Conservation (phyloP, 2,329 filamentous ascomycete species). For the Aspergillus pseudotamarii region DNA sequence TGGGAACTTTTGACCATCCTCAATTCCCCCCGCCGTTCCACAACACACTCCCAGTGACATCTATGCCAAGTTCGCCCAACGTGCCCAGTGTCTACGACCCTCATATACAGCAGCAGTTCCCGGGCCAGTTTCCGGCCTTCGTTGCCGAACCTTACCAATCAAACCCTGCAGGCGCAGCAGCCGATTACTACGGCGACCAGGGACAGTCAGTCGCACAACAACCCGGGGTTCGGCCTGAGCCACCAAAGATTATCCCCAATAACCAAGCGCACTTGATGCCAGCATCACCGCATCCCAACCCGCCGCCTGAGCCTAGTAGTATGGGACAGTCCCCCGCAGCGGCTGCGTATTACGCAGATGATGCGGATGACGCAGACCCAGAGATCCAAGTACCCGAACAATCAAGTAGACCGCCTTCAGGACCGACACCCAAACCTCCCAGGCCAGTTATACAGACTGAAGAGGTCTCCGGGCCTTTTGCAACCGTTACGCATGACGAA, state of each 20-base stretch:
- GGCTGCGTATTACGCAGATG: constrained; percentile 56
- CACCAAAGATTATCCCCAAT: constrained; percentile 56
- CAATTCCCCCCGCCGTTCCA: constrained; percentile 40
- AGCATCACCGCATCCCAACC: constrained; percentile 54
- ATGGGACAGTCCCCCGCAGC: constrained; percentile 52
- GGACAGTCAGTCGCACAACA: constrained; percentile 62
- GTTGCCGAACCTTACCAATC: constrained; percentile 51
- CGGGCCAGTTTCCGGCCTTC: constrained; percentile 56
- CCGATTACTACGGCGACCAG: constrained; percentile 66
- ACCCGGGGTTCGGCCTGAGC: constrained; percentile 60
- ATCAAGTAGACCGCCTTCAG: constrained; percentile 19
- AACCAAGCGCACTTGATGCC: constrained; percentile 60
- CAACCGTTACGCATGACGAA: constrained; percentile 45
- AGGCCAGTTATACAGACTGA: constrained; percentile 35
- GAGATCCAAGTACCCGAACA: constrained; percentile 18
- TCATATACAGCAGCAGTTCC: constrained; percentile 61
- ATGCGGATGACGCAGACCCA: constrained; percentile 28
- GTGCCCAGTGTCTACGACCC: constrained; percentile 43
- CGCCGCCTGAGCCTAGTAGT: constrained; percentile 61
- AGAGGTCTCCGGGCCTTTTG: constrained; percentile 34
- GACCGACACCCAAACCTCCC: constrained; percentile 25
- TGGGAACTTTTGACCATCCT: constrained; percentile 18
- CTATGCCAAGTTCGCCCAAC: constrained; percentile 25
- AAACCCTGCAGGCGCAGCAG: constrained; percentile 56
- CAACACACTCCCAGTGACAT: constrained; percentile 16